These are phyloP conservation scores for Basidiobolus heterosporus DNA, from an alignment of 371 early-diverging fungal species.

Conservation along the genomic window DNA sequence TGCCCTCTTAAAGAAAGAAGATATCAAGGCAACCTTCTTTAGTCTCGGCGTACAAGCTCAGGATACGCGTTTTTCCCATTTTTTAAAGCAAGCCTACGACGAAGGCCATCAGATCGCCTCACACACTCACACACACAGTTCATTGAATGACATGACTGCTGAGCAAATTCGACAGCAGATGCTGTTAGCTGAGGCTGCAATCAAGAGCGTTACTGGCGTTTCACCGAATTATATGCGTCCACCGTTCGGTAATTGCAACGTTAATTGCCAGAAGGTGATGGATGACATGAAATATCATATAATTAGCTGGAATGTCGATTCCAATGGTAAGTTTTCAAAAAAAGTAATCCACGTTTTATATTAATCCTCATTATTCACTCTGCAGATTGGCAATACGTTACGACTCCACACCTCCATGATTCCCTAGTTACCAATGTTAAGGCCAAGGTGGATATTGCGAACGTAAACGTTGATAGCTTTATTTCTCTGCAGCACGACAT, in stretches of 20 bases:
- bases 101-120: constrained; percentile 30
- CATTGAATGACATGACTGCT: constrained; percentile 16
- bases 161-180: constrained; percentile 12
- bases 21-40: constrained; percentile 48
- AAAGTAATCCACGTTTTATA: background rate
- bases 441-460: too few species aligned
- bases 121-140: constrained; percentile 31
- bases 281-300: constrained; percentile 2
- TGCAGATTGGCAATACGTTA: constrained; percentile 1
- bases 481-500: constrained; percentile 22
- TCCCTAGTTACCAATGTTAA: too few species aligned
- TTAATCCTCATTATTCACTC: background rate
- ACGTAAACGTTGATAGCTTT: constrained; percentile 2
- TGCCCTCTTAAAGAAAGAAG: constrained; percentile 17
- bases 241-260: constrained; percentile 10
- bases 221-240: constrained; percentile 27
- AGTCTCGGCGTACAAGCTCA: constrained; percentile 25
- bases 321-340: background rate
- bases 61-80: background rate
- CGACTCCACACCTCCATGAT: too few species aligned
- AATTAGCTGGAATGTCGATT: constrained; percentile 22
- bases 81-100: background rate
- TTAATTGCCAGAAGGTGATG: background rate
- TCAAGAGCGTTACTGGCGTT: constrained; percentile 18
- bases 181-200: constrained; percentile 11